Evolutionary conservation across 345 rosid species (phyloP).

Genomic region (Lepidium sativum): DNA sequence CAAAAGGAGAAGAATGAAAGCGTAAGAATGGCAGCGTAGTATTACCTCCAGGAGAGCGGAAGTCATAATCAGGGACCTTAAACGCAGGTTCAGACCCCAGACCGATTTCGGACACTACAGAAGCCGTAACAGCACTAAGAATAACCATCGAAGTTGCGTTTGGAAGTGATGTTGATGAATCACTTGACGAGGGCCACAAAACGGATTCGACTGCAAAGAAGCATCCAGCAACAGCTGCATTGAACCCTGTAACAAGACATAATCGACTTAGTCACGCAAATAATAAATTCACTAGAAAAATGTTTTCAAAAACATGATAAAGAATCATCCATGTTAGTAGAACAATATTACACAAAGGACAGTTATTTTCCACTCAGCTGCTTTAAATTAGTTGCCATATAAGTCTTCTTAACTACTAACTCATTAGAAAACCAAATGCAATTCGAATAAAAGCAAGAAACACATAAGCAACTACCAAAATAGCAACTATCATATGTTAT

Average conservation of each 20-base stretch:
- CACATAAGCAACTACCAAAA: background rate
- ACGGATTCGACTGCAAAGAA: conserved; percentile 92
- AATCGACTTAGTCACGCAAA: background rate
- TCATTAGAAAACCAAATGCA: background rate
- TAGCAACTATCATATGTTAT: background rate
- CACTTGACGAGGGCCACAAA: conserved; percentile 70
- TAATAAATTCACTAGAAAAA: background rate
- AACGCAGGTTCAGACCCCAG: conserved; percentile 89
- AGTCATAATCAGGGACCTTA: conserved; percentile 83
- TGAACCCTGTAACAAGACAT: conserved; percentile 49
- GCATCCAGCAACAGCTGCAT: conserved; percentile 96
- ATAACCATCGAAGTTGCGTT: conserved; percentile 86
- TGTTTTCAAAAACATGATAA: background rate
- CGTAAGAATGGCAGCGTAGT: background rate
- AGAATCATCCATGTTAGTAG: background rate
- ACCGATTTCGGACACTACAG: conserved; percentile 81
- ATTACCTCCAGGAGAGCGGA: conserved; percentile 82
- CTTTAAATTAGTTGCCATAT: background rate
- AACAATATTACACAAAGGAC: background rate
- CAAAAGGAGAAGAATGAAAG: background rate
- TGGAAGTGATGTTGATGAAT: conserved; percentile 54
- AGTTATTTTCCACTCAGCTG: background rate
- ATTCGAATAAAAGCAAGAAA: background rate
- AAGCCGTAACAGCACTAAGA: conserved; percentile 81
- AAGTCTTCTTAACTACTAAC: background rate